Evolutionary conservation across 2,329 filamentous ascomycete genomes (phyloP), one percentile per base, ranked within the genome.

Genomic region (Fusarium sp.): DNA sequence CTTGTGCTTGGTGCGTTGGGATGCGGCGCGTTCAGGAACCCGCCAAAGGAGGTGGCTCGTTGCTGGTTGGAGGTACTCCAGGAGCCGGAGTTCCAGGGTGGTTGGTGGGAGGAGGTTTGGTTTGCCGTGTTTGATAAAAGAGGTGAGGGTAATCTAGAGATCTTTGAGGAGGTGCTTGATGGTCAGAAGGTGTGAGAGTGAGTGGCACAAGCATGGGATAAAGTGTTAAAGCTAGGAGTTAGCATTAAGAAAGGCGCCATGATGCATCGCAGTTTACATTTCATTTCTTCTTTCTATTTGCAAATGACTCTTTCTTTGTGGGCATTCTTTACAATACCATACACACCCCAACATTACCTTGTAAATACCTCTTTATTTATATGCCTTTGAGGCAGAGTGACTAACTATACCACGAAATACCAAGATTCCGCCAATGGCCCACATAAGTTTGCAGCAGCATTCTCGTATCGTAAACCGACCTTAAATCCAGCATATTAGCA

Each of bases 1-100:
- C 76, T 93, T 11, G 86, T 93, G 7, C 80, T 93, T 3, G 90
- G 90, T 0, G 90, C 90, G 0, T 73, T 93, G 48, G 90, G 90
- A 0, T 93, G 90, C 69, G 90, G 90, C 5, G 88, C 85, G 1
- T 91, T 91, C 74, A 70, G 69, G 1, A 91, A 92, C 73, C 90
- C 90, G 11, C 81, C 82, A 0, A 76, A 79, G 31, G 87, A 88
- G 63, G 86, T 92, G n/a, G 89, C 87, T 4, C 60, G 78, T 33
- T 89, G 88, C 68, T 93, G 89, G 83, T 74, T 80, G 27, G 84
- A 88, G 70, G 88, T 91, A 33, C 77, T 92, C 54, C 58, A 73
- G 29, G 88, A 92, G 72, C 36, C 63, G 0, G 89, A 92, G 77
- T 91, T 91, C 66, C 70, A 76, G 37, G 87, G 87, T 3, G 86